Evolutionary conservation across 139 green algal species (phyloP).

Genomic region (Chara braunii): DNA sequence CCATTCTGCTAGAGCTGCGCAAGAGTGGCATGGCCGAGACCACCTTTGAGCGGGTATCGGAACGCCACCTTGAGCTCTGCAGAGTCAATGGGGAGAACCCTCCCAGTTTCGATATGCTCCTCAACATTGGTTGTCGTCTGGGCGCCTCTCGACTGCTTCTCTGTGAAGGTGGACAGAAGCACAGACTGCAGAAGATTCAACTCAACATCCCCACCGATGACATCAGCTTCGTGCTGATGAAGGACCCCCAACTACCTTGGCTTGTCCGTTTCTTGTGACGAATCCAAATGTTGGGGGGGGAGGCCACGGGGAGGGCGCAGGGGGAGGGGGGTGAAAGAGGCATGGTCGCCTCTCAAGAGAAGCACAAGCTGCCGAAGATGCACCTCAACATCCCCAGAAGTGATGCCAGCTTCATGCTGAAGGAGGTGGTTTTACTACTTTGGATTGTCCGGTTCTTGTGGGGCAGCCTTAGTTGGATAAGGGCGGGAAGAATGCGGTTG

Average conservation of each 20-base stretch:
- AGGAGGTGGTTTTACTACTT: no score
- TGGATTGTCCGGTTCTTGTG: no score
- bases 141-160: slow-evolving; percentile 16
- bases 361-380: no score
- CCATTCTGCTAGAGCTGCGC: not conserved
- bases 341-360: no score
- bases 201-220: slow-evolving; percentile 34
- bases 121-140: slow-evolving; percentile 10
- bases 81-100: not conserved
- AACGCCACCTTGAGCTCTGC: slow-evolving; percentile 7
- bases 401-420: no score
- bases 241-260: slow-evolving; percentile 15
- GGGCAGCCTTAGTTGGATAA: no score
- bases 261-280: slow-evolving; percentile 12
- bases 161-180: slow-evolving; percentile 2
- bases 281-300: no score
- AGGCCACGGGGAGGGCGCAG: no score
- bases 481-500: no score
- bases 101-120: not conserved
- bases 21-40: not conserved
- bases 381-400: no score
- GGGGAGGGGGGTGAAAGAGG: no score
- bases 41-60: slow-evolving; percentile 22
- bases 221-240: slow-evolving; percentile 16
- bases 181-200: slow-evolving; percentile 25